A percentile compares a stretch with the other conserved stretches of the same genome.
These are phyloP conservation scores for Didymella segeticola DNA, from an alignment of 2,329 filamentous ascomycete genomes.

Conservation along the genomic window DNA sequence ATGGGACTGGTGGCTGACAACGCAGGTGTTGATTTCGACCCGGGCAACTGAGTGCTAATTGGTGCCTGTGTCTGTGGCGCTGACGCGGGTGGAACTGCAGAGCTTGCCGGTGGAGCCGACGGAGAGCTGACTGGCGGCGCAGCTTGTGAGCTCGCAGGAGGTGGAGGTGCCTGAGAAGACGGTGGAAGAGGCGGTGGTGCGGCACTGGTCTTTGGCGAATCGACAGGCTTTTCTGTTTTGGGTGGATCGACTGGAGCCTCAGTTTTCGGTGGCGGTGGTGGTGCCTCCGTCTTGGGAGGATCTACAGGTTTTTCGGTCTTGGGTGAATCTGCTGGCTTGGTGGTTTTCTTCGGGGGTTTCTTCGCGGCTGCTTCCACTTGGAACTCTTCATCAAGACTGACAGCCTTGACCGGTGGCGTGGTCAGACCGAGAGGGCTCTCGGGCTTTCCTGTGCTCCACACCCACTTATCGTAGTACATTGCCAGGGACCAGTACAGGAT, in stretches of 20 bases:
- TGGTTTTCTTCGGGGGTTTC: slow-evolving; percentile 10
- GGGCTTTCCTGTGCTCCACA: slow-evolving; percentile 20
- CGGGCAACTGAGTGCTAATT: not conserved
- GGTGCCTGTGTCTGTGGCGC: not conserved
- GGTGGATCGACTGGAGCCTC: slow-evolving; percentile 1
- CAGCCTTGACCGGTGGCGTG: not conserved
- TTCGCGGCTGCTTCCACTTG: slow-evolving; percentile 6
- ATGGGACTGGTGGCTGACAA: not conserved
- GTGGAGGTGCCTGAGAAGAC: not conserved
- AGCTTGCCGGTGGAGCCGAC: not conserved
- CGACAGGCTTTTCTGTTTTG: slow-evolving; percentile 5
- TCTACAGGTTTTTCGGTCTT: slow-evolving; percentile 5
- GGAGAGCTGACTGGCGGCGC: not conserved
- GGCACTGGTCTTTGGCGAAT: slow-evolving; percentile 7
- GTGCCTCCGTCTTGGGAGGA: slow-evolving; percentile 1
- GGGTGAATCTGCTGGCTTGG: not conserved
- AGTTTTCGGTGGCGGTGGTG: not conserved
- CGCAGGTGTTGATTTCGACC: not conserved
- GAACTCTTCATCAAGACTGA: not conserved
- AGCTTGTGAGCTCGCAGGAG: not conserved
- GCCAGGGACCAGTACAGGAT: slow-evolving; percentile 20
- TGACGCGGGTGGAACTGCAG: not conserved
- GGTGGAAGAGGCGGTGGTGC: not conserved
- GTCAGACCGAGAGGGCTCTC: not conserved
- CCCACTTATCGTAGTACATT: slow-evolving; percentile 16